Base-by-base conservation (phyloP, 441 rosid genomes). In the Eutrema salsugineum region DNA sequence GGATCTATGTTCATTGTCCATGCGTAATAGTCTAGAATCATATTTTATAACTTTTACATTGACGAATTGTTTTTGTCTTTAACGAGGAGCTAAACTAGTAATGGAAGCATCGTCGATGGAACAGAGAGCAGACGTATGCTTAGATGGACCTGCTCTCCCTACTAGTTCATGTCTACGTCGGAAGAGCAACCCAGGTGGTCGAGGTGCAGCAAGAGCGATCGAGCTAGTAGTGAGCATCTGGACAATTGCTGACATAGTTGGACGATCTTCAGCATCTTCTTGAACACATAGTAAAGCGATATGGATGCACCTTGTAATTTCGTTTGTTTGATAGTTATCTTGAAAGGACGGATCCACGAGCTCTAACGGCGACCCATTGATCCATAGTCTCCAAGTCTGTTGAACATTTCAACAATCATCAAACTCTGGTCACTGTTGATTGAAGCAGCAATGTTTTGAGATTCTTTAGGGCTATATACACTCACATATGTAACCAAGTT, bases 381-480 rank as follows among this genome's bases (percentile, higher is more conserved):
- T 78, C 87, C 83, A 81, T 1, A 70, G 64, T 35, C 63, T 74
- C 87, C 83, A 82, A 24, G 69, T 65, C 81, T 79, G 42, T 12
- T 27, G 32, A 36, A 74, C 20, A 54, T 14, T 42, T 27, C 19
- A 42, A 40, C 20, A 51, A 15, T 8, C 14, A 36, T n/a, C n/a
- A 20, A 33, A 12, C 3, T 2, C 6, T 30, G 12, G 11, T 60
- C 33, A 44, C 11, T 6, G 11, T 43, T 16, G 1, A 30, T 24
- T 12, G 7, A n/a, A 59, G 17, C 15, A 42, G 4, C 3, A 67
- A 42, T 0, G 0, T 6, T 19, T 4, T 9, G 12, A 2, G 11
- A 19, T 7, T 5, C 24, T 35, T 19, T 33, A 9, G 46, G 5
- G 6, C 3, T 43, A 2, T 33, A 20, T 12, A 7, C 72, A 7